These are phyloP conservation scores for Cyclotella kingstonii DNA, from an alignment of 108 stramenopile genomes.

Conservation along the genomic window DNA sequence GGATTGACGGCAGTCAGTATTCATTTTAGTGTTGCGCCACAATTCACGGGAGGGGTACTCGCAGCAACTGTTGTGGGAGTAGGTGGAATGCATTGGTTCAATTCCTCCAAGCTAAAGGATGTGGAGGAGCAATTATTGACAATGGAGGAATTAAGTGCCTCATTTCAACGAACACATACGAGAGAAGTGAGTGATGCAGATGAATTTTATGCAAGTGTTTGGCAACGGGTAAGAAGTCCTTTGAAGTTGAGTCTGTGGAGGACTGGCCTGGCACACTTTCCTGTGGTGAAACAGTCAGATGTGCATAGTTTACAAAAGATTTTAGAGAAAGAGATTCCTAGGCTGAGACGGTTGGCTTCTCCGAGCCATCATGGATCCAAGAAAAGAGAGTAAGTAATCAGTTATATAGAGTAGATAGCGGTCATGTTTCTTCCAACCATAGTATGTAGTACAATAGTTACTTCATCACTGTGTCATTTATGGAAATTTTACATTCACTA, in stretches of 20 bases:
- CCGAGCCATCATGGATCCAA: conserved; percentile 65
- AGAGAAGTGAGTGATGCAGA: conserved; percentile 85
- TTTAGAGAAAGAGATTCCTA: conserved; percentile 83
- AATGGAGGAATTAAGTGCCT: conserved; percentile 60
- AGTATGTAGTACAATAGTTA: neutral
- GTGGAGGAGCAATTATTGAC: conserved; percentile 56
- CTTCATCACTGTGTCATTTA: too few relatives aligned
- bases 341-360: conserved; percentile 76
- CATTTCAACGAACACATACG: conserved; percentile 78
- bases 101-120: conserved; percentile 60
- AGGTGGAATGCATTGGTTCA: conserved; percentile 78
- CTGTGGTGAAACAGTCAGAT: conserved; percentile 56
- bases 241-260: conserved; percentile 62
- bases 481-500: too few relatives aligned
- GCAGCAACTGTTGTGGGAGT: conserved; percentile 68
- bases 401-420: too few relatives aligned
- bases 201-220: conserved; percentile 82
- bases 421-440: neutral
- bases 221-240: conserved; percentile 79
- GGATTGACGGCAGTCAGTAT: conserved; percentile 42
- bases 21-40: conserved; percentile 36
- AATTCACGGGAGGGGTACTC: conserved; percentile 61
- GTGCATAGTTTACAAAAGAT: conserved; percentile 68
- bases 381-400: conserved; percentile 7
- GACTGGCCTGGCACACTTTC: conserved; percentile 49